Evolutionary conservation across 192 early-diverging fungal species (phyloP).

Genomic region (Martensiomyces pterosporus): DNA sequence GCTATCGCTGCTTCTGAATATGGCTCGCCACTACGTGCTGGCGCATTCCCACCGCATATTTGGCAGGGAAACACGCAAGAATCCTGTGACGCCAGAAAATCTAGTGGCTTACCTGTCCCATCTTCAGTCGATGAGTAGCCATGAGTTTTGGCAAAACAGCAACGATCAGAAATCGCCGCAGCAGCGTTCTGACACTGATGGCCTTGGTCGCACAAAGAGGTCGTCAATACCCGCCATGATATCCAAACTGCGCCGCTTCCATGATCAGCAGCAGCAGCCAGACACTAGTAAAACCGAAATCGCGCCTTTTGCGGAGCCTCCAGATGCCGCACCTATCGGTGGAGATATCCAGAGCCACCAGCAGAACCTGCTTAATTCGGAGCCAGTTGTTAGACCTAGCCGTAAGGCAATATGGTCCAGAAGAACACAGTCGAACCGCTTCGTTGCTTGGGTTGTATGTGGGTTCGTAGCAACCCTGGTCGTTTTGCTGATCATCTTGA

Average conservation of each 20-base stretch:
- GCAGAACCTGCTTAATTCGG: too few relatives aligned
- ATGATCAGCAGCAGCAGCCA: too few relatives aligned
- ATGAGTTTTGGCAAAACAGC: not conserved
- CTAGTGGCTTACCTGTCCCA: conserved; percentile 1
- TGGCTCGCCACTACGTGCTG: conserved; percentile 15
- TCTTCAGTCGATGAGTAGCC: not conserved
- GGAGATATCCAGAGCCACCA: too few relatives aligned
- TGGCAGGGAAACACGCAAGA: conserved; percentile 1
- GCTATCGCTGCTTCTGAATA: conserved; percentile 4
- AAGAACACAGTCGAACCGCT: conserved; percentile 6
- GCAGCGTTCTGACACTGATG: too few relatives aligned
- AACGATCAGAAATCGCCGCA: too few relatives aligned
- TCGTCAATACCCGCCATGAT: too few relatives aligned
- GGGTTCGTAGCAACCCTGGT: not conserved
- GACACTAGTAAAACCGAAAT: too few relatives aligned
- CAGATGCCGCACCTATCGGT: too few relatives aligned
- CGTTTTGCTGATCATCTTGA: conserved; percentile 6
- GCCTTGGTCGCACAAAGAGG: too few relatives aligned
- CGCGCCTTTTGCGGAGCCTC: too few relatives aligned
- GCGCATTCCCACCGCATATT: conserved; percentile 4
- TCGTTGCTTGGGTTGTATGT: conserved; percentile 8
- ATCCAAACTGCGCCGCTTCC: too few relatives aligned
- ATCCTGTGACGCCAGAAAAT: conserved; percentile 12
- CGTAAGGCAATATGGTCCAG: conserved; percentile 3
- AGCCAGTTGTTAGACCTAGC: not conserved